These are phyloP conservation scores for Knoxdaviesia proteae DNA, from an alignment of 2,329 filamentous ascomycete genomes.

Conservation along the genomic window DNA sequence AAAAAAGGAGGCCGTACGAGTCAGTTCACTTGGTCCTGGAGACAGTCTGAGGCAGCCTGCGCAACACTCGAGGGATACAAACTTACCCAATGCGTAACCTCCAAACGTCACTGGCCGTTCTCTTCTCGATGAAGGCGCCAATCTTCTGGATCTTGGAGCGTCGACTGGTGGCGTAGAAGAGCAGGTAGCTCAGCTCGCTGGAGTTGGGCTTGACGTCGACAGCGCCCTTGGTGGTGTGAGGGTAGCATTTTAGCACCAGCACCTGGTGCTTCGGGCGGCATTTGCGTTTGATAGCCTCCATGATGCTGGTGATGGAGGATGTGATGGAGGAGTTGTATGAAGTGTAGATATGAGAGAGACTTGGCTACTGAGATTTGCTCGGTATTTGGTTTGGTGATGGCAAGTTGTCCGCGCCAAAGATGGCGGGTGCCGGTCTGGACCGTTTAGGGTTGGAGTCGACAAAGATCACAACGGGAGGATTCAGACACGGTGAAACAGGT, in stretches of 20 bases:
- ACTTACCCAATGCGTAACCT: constrained; percentile 64
- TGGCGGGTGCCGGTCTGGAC: too few species aligned
- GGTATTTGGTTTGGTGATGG: too few species aligned
- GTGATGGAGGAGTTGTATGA: neutral
- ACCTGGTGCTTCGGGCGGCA: constrained; percentile 93
- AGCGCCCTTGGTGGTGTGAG: constrained; percentile 72
- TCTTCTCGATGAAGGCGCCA: constrained; percentile 82
- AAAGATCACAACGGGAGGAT: too few species aligned
- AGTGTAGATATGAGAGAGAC: neutral
- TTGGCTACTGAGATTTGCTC: too few species aligned
- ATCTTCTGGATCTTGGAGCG: constrained; percentile 94
- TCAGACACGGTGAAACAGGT: too few species aligned
- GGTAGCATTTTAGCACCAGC: constrained; percentile 88
- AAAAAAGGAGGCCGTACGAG: neutral
- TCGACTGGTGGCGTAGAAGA: constrained; percentile 90
- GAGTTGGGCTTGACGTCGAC: constrained; percentile 91
- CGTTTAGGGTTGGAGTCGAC: too few species aligned
- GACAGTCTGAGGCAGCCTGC: neutral
- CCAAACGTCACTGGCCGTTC: constrained; percentile 80
- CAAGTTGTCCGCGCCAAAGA: too few species aligned
- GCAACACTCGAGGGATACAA: neutral
- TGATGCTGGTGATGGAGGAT: constrained; percentile 14
- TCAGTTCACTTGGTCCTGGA: neutral
- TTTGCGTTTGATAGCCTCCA: constrained; percentile 45
- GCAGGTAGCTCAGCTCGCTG: constrained; percentile 86